Evolutionary conservation across 805 yeast genomes (phyloP).

Genomic region (Candida berthetii): DNA sequence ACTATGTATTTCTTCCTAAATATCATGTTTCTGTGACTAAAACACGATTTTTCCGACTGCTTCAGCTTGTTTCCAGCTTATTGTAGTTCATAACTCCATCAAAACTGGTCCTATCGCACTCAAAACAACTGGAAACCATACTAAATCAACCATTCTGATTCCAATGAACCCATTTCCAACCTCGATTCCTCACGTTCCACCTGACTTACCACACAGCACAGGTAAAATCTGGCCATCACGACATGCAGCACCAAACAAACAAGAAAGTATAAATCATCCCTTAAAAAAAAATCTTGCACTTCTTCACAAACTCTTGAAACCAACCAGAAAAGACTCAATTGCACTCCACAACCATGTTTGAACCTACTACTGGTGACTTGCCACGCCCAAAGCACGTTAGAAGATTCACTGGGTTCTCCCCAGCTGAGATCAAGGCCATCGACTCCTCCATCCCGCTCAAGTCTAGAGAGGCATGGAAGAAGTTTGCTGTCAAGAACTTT

Average conservation of each 20-base stretch:
- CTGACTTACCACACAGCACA: not conserved
- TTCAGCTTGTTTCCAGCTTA: too few species aligned
- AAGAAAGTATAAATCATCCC: not conserved
- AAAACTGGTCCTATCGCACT: too few species aligned
- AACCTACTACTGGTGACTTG: slow-evolving; percentile 9
- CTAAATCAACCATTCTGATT: too few species aligned
- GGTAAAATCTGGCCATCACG: not conserved
- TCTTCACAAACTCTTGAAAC: too few species aligned
- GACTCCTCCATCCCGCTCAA: slow-evolving; percentile 77
- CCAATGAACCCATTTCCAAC: too few species aligned
- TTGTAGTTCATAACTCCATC: too few species aligned
- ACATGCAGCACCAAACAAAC: not conserved
- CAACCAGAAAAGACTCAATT: too few species aligned
- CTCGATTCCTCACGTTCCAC: not conserved
- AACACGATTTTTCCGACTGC: too few species aligned
- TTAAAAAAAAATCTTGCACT: too few species aligned
- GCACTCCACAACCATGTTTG: not conserved
- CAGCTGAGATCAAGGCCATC: slow-evolving; percentile 78
- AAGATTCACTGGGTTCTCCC: slow-evolving; percentile 86
- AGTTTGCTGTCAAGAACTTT: slow-evolving; percentile 48
- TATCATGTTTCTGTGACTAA: too few species aligned
- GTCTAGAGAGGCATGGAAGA: slow-evolving; percentile 74
- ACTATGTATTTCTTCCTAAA: too few species aligned
- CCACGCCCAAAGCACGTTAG: slow-evolving; percentile 49
- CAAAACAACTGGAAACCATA: too few species aligned